Conservation (phyloP, 148 eudicot genomes). For the Cornus florida region DNA sequence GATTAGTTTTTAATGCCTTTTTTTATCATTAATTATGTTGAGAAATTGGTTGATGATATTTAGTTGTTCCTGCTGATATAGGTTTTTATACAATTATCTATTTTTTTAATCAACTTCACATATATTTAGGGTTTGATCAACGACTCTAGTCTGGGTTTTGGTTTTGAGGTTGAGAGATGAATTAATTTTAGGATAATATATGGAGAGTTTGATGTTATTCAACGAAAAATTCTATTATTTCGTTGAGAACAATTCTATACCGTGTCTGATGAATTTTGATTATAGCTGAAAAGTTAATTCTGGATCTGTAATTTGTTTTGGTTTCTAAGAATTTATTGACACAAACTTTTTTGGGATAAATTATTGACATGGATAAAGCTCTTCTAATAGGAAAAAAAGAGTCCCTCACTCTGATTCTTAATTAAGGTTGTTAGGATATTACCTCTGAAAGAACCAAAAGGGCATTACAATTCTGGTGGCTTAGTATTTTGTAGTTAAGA, state of each 20-base stretch:
- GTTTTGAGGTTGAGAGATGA: not conserved
- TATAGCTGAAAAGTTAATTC: not conserved
- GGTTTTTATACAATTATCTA: not conserved
- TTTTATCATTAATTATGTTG: not conserved
- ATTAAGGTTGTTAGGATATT: too few species aligned
- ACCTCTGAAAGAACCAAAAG: not conserved
- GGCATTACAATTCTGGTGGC: too few species aligned
- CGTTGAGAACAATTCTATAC: not conserved
- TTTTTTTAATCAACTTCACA: not conserved
- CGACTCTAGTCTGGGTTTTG: not conserved
- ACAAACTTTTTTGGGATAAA: too few species aligned
- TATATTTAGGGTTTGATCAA: too few species aligned
- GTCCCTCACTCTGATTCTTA: not conserved
- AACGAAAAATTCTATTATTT: not conserved
- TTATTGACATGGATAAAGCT: not conserved
- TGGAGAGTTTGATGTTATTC: not conserved
- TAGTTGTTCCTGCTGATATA: slow-evolving; percentile 6
- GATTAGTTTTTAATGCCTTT: not conserved
- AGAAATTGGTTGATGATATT: slow-evolving; percentile 6
- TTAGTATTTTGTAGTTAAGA: too few species aligned
- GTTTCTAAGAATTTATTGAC: not conserved
- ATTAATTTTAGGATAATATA: not conserved
- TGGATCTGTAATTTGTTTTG: not conserved
- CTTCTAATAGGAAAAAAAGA: not conserved
- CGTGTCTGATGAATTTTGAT: not conserved